Evolutionary conservation across 192 early-diverging fungal genomes (phyloP).

Genomic region (Backusella macrospora): DNA sequence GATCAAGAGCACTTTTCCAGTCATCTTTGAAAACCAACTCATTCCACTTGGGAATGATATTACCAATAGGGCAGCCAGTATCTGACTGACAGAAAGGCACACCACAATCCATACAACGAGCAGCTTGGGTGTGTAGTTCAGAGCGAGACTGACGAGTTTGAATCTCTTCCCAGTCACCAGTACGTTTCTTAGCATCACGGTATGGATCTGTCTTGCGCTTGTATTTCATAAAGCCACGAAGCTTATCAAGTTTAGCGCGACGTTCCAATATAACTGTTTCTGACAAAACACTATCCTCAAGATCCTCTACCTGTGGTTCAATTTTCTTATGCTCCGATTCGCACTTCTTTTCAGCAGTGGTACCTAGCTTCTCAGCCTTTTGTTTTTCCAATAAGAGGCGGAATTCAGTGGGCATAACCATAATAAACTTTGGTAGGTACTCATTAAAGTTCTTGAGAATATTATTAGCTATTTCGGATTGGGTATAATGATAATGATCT

Average conservation of each 20-base stretch:
- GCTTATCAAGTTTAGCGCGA: conserved; percentile 81
- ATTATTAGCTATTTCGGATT: conserved; percentile 73
- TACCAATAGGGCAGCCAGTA: conserved; percentile 97
- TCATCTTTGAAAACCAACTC: conserved; percentile 95
- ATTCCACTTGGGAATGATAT: conserved; percentile 99
- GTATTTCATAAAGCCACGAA: conserved; percentile 95
- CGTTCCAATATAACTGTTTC: conserved; percentile 73
- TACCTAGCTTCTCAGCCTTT: conserved; percentile 46
- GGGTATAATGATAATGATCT: conserved; percentile 82
- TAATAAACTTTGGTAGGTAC: conserved; percentile 82
- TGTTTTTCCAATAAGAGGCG: conserved; percentile 74
- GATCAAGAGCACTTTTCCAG: conserved; percentile 93
- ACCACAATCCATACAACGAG: conserved; percentile 98
- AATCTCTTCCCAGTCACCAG: conserved; percentile 94
- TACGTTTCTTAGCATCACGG: conserved; percentile 79
- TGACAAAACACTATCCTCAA: conserved; percentile 89
- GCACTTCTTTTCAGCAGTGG: conserved; percentile 20
- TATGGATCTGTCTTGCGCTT: conserved; percentile 85
- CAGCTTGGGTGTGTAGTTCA: conserved; percentile 90
- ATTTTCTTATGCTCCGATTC: conserved; percentile 25
- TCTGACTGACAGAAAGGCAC: conserved; percentile 99
- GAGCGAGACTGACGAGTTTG: conserved; percentile 78
- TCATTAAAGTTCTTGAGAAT: conserved; percentile 73
- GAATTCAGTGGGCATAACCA: conserved; percentile 95
- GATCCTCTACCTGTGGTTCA: conserved; percentile 78